Percentiles rank a stretch among this genome's conserved stretches.
Evolutionary conservation across 148 eudicot genomes (phyloP).

Genomic region (Fallopia convolvulus): DNA sequence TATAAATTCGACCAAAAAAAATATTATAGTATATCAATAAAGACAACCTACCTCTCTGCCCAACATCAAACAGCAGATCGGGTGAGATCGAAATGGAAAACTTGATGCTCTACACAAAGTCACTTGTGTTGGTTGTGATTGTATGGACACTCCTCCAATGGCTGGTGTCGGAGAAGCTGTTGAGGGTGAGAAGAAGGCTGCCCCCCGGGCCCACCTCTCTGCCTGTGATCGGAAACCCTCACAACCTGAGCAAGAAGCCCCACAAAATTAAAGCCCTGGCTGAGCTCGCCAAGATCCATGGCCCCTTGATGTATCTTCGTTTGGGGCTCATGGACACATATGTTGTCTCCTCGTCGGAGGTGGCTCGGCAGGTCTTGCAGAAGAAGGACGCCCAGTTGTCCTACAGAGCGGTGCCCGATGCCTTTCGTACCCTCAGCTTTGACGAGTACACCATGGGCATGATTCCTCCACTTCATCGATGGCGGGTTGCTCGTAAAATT

Average conservation of each 20-base stretch:
- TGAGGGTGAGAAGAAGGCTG: background rate
- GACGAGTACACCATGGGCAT: conserved; percentile 15
- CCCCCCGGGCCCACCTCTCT: conserved; percentile 12
- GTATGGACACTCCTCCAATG: background rate
- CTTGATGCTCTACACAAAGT: background rate
- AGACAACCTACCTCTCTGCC: too few species aligned
- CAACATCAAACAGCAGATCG: too few species aligned
- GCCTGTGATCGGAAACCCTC: conserved; percentile 13
- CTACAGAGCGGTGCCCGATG: background rate
- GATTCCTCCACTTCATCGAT: conserved; percentile 17
- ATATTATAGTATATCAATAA: too few species aligned
- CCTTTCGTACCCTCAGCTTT: too few species aligned
- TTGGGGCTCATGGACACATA: background rate
- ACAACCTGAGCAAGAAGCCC: conserved; percentile 1
- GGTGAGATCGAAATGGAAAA: too few species aligned
- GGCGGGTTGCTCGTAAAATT: conserved; percentile 32
- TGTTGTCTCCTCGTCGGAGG: background rate
- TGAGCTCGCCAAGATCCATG: conserved; percentile 4
- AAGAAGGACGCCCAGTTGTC: conserved; percentile 3
- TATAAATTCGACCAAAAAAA: too few species aligned
- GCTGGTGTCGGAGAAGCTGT: background rate
- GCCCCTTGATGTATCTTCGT: conserved; percentile 7
- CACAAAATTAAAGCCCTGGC: conserved; percentile 1
- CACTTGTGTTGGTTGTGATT: background rate
- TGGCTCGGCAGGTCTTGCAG: conserved; percentile 8